These are phyloP conservation scores for Rhinocladiella similis DNA, from an alignment of 2,329 filamentous ascomycete species.

Conservation along the genomic window DNA sequence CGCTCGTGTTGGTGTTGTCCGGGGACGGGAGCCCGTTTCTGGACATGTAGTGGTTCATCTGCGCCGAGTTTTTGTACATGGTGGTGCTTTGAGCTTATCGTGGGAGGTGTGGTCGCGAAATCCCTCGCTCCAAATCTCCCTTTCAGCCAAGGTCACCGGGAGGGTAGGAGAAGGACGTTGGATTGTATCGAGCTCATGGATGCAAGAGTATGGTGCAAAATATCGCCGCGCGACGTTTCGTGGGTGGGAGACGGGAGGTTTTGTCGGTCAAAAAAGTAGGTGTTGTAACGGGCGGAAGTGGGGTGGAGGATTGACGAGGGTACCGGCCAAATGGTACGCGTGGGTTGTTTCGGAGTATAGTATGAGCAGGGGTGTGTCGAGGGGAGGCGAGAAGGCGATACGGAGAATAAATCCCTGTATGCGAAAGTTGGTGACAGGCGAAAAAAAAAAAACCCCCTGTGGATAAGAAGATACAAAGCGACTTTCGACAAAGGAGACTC, in stretches of 20 bases:
- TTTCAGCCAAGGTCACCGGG: background rate
- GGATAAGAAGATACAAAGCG: background rate
- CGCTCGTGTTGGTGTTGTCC: slow-evolving; percentile 23
- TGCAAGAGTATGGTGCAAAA: background rate
- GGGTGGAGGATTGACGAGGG: background rate
- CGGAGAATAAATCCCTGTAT: too few relatives aligned
- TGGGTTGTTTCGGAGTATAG: background rate
- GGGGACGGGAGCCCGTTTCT: slow-evolving; percentile 19
- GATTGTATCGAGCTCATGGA: background rate
- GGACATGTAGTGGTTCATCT: slow-evolving; percentile 12
- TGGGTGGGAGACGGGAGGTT: background rate
- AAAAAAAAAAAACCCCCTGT: background rate
- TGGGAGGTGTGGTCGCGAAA: background rate
- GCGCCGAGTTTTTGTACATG: slow-evolving; percentile 25
- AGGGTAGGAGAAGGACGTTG: background rate
- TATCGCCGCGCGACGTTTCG: too few relatives aligned
- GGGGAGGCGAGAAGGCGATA: too few relatives aligned
- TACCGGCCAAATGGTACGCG: background rate
- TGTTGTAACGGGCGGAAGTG: too few relatives aligned
- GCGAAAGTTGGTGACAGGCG: background rate
- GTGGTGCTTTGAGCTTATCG: background rate
- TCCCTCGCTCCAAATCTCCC: background rate
- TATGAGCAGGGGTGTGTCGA: background rate
- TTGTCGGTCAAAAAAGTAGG: background rate
- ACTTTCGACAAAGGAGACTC: background rate